Base-by-base conservation (phyloP, 140 eudicot species). In the Flaveria floridana region DNA sequence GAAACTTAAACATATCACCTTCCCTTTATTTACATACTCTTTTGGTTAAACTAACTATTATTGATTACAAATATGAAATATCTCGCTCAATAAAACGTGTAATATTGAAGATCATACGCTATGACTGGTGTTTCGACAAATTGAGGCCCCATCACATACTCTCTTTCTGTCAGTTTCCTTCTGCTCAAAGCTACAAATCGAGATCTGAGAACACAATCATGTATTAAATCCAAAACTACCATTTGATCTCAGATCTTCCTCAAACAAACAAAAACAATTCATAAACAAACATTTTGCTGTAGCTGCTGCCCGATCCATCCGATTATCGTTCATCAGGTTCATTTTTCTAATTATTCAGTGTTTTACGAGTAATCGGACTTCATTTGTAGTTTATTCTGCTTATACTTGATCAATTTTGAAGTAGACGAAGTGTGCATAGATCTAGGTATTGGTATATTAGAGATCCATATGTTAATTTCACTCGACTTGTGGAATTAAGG, bases 131-230 rank as follows among this genome's bases (percentile, higher is more conserved):
- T 25, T 63, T 78, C 42, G 68, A 51, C 68, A 18, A 64, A 64
- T 41, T 68, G 66, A 71, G 76, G 76, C n/a, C 83, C 80, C 71
- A 80, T 80, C 84, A 59, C 70, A 7, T 52, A 70, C 70, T 70
- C 37, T n/a, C 68, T 53, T 42, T 65, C 37, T 20, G 71, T 73
- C 74, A 8, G 47, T 39, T 74, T 80, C 39, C 81, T 81, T 81
- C 11, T 12, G 37, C 65, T 76, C 71, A 62, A 81, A 63, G 75
- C 81, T 34, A 76, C 78, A 52, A 63, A 76, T 81, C 78, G 14
- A 73, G 83, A 79, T 79, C 83, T 79, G 65, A 73, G 28, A 39
- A 28, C 79, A 55, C 75, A 44, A 79, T 73, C 79, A 79, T 75
- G 71, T 56, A 65, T 10, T 41, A 50, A 68, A 74, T 48, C 80